phyloP scores from a whole-genome alignment of 2,329 filamentous ascomycete genomes.

The Cladobotryum mycophilum region DNA sequence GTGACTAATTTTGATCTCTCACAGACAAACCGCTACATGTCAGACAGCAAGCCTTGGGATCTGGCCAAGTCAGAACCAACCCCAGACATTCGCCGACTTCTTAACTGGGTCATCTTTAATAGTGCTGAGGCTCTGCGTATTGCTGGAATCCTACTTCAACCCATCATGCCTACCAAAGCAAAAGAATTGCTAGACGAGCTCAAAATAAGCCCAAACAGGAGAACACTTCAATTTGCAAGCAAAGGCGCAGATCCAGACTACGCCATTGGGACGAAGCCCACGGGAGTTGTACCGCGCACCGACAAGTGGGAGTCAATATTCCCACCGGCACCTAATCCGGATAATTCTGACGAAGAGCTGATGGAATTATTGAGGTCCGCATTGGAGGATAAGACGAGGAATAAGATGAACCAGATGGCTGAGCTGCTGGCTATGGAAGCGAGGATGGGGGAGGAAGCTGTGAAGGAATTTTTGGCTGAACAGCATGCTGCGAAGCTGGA shows the following conservation, averaged over 20 bases:
- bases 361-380: slow-evolving; percentile 13
- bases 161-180: slow-evolving; percentile 81
- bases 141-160: slow-evolving; percentile 76
- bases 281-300: slow-evolving; percentile 23
- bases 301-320: slow-evolving; percentile 42
- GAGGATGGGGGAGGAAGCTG: slow-evolving; percentile 19
- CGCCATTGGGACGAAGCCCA: slow-evolving; percentile 39
- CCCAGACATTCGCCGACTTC: slow-evolving; percentile 29
- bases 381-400: slow-evolving; percentile 17
- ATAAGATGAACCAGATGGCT: slow-evolving; percentile 23
- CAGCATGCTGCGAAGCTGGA: slow-evolving; percentile 10
- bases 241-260: slow-evolving; percentile 64
- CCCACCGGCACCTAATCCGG: slow-evolving; percentile 34
- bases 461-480: slow-evolving; percentile 18
- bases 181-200: slow-evolving; percentile 67
- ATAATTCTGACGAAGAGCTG: slow-evolving; percentile 19
- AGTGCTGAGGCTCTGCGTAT: slow-evolving; percentile 72
- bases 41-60: slow-evolving; percentile 62
- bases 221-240: slow-evolving; percentile 56
- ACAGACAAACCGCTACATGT: slow-evolving; percentile 44
- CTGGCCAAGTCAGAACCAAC: slow-evolving; percentile 35
- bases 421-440: slow-evolving; percentile 24
- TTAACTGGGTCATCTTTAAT: slow-evolving; percentile 61
- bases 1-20: slow-evolving; percentile 11
- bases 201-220: slow-evolving; percentile 57